Conservation (phyloP, 306 rosid genomes). For the Pterocarpus macrocarpus region DNA sequence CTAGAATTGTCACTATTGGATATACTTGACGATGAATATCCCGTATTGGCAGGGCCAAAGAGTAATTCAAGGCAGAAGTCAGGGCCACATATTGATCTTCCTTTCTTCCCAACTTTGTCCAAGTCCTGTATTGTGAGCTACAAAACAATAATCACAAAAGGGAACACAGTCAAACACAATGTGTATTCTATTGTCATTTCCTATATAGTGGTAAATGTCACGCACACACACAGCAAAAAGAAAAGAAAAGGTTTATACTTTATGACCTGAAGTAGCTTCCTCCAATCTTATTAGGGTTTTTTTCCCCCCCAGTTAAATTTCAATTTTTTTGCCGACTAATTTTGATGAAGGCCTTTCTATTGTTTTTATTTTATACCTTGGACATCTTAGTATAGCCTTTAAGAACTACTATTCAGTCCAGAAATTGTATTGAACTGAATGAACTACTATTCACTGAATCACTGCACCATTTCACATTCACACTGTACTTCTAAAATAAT, state of each 20-base stretch:
- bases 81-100: conserved; percentile 86
- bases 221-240: neutral
- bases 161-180: conserved; percentile 26
- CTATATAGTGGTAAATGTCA: conserved; percentile 4
- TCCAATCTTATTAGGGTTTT: neutral
- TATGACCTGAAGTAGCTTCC: neutral
- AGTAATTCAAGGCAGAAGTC: conserved; percentile 84
- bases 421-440: neutral
- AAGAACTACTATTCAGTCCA: neutral
- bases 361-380: neutral
- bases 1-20: conserved; percentile 37
- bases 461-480: too few relatives aligned
- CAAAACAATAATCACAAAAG: conserved; percentile 44
- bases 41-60: conserved; percentile 93
- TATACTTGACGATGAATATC: conserved; percentile 53
- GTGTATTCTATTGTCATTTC: neutral
- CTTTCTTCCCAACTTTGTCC: conserved; percentile 88
- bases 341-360: neutral
- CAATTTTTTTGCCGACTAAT: too few relatives aligned
- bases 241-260: neutral
- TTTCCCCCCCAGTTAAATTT: too few relatives aligned
- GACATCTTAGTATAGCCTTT: neutral
- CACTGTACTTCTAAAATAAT: neutral
- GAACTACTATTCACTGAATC: too few relatives aligned
- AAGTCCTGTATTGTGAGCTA: conserved; percentile 73